Base-by-base conservation (phyloP, 768 basidiomycete genomes). In the Phanerodontia chrysosporium region DNA sequence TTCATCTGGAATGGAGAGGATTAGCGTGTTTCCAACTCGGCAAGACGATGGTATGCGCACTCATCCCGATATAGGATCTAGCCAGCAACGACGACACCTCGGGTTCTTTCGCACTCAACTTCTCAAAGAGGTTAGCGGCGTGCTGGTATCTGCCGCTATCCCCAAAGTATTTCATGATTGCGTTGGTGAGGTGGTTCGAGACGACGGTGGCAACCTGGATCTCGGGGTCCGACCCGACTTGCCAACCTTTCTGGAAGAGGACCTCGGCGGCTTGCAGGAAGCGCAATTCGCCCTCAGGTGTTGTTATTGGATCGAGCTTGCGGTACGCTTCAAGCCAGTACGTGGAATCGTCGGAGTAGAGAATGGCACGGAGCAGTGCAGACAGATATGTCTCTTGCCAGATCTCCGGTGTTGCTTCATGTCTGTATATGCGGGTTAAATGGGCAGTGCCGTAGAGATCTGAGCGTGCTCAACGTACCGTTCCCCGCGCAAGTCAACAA, bases 351-450 rank as follows among this genome's bases (percentile, higher is more conserved):
- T 98, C 97, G 29, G 95, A 93, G 72, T 98, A 98, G 35, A 98
- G 80, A 48, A 98, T 92, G 2, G 96, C 83, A 25, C 97, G 83
- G 1, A 98, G 80, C 18, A 98, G 68, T 2, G 96, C 95, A 2
- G 97, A 98, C 1, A 98, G 83, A 69, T 95, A 98, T 1, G 95
- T 95, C 75, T 99, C 97, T 70, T 94, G 92, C 97, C 97, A 99
- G 27, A 99, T 84, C 27, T 93, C 91, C 0, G 87, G 79, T 0
- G 94, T 93, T 12, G 95, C 89, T 69, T 94, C 90, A 66, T 95
- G 95, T 62, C 94, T 92, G 62, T 21, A 32, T 21, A 14, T 13
- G 21, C 24, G 32, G 25, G 52, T 55, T 13, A 55, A 29, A 8
- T 18, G 7, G 7, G 24, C 29, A n/a, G 55, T 63, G 59, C 46